These are phyloP conservation scores for Dactylonectria estremocensis DNA, from an alignment of 2,329 filamentous ascomycete species.

Conservation along the genomic window DNA sequence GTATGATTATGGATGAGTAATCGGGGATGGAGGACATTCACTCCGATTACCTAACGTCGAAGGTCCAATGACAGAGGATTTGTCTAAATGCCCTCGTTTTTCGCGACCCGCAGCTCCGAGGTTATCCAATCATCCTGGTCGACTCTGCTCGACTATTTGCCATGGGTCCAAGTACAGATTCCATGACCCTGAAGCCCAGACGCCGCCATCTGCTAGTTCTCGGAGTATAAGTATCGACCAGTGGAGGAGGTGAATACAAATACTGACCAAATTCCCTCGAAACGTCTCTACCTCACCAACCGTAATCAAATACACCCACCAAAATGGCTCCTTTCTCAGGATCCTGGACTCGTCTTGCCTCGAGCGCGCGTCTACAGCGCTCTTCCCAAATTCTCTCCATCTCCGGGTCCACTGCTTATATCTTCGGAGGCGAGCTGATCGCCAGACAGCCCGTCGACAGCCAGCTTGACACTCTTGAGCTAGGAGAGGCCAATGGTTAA, in stretches of 20 bases:
- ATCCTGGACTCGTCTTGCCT: conserved; percentile 47
- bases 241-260: not conserved
- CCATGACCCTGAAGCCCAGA: not conserved
- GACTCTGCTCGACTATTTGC: not conserved
- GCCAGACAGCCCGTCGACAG: conserved; percentile 67
- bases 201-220: not conserved
- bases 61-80: not conserved
- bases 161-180: not conserved
- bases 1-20: not conserved
- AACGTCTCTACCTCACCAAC: not conserved
- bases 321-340: conserved; percentile 16
- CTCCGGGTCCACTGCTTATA: conserved; percentile 55
- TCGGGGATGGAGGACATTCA: not conserved
- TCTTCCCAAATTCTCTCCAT: conserved; percentile 66
- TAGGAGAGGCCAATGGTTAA: conserved; percentile 35
- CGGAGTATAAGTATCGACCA: not conserved
- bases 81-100: not conserved
- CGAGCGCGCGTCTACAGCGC: conserved; percentile 57
- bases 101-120: not conserved
- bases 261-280: not conserved
- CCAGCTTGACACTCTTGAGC: conserved; percentile 58
- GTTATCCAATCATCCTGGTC: not conserved
- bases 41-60: not conserved
- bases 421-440: conserved; percentile 68
- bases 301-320: not conserved